Conservation (phyloP, 805 yeast species). For the Kuraishia capsulata region DNA sequence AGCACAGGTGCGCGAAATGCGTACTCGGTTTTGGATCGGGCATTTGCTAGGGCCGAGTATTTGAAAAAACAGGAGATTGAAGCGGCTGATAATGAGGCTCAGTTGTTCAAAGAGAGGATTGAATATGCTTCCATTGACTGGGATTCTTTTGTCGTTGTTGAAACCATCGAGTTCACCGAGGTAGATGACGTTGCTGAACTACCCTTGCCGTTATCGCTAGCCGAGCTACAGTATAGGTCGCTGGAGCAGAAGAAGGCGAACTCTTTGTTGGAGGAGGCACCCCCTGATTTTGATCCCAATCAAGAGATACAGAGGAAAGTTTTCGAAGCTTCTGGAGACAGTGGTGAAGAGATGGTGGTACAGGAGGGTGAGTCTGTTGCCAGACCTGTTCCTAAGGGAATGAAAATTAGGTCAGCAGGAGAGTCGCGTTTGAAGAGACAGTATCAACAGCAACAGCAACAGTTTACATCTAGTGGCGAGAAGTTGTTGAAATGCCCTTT, state of each 20-base stretch:
- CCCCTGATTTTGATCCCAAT: conserved; percentile 24
- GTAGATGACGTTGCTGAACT: conserved; percentile 50
- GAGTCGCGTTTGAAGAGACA: conserved; percentile 43
- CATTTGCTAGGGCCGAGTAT: conserved; percentile 51
- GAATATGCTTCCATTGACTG: conserved; percentile 77
- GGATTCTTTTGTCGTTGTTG: conserved; percentile 73
- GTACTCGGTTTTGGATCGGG: conserved; percentile 30
- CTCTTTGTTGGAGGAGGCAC: conserved; percentile 29
- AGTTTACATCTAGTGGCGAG: conserved; percentile 12
- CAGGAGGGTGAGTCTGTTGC: conserved; percentile 6
- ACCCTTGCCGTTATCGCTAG: conserved; percentile 43
- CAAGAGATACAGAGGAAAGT: conserved; percentile 3
- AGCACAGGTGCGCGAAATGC: conserved; percentile 20
- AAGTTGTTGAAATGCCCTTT: conserved; percentile 64
- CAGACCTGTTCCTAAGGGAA: conserved; percentile 29
- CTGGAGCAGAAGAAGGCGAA: conserved; percentile 39
- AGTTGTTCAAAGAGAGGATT: conserved; percentile 27
- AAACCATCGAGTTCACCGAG: conserved; percentile 55
- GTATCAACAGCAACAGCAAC: conserved; percentile 5
- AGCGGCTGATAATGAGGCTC: conserved; percentile 19
- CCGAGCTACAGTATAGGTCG: conserved; percentile 54
- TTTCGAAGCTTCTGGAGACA: conserved; percentile 2
- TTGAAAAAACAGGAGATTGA: conserved; percentile 26
- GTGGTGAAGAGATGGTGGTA: conserved; percentile 3
- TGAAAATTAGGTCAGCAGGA: conserved; percentile 66